These are phyloP conservation scores for Chrysanthemum makinoi DNA, from an alignment of 129 eudicot genomes.

Conservation along the genomic window DNA sequence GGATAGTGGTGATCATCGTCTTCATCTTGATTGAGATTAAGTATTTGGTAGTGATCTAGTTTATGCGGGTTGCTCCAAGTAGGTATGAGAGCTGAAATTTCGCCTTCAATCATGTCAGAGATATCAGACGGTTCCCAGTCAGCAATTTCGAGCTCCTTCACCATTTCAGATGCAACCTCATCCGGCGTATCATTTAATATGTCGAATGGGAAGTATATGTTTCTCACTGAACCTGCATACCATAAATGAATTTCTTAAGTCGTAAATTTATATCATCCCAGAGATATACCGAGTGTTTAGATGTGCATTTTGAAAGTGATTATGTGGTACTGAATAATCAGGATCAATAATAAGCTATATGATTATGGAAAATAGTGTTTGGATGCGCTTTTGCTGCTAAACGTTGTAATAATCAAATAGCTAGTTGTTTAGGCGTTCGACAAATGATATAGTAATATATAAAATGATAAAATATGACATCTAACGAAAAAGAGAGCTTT, in stretches of 20 bases:
- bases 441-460: background rate
- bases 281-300: background rate
- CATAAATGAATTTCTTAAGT: background rate
- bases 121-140: slow-evolving; percentile 83
- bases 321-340: background rate
- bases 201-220: slow-evolving; percentile 78
- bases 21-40: slow-evolving; percentile 47
- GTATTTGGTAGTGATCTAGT: background rate
- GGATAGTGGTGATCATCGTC: slow-evolving; percentile 43
- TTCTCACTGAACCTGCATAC: slow-evolving; percentile 60
- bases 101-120: slow-evolving; percentile 80
- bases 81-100: slow-evolving; percentile 66
- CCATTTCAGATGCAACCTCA: slow-evolving; percentile 89
- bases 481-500: too few relatives aligned
- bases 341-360: background rate
- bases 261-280: background rate
- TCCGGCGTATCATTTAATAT: slow-evolving; percentile 56
- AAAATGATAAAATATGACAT: too few relatives aligned
- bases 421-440: background rate
- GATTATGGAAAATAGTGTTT: background rate
- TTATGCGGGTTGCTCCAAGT: slow-evolving; percentile 33
- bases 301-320: background rate
- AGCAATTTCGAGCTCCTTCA: slow-evolving; percentile 74
- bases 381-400: background rate
- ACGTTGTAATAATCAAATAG: background rate